Base-by-base conservation (phyloP, 305 asterid species). In the Lippia alba region DNA sequence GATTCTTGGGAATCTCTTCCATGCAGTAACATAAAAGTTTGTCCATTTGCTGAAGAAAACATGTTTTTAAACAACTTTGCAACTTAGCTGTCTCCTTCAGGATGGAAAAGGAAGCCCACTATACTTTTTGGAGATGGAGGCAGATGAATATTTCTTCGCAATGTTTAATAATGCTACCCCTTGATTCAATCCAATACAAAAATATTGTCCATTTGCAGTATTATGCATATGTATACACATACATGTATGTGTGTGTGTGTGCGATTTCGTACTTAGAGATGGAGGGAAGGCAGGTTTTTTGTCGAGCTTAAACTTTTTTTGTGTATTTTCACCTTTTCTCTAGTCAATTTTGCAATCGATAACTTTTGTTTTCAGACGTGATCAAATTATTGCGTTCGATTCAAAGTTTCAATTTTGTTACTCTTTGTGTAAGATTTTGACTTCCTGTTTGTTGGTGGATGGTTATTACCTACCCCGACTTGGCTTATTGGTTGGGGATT, bases 1-100 rank as follows among this genome's bases (percentile, higher is more conserved):
- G 87, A 86, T 83, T 83, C 87, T 41, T 62, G 34, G 17, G 80
- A 74, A 78, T 72, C 72, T 74, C 64, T 70, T 64, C 78, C 78
- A 60, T 79, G 75, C 70, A 80, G 65, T 48, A 5, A 12, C 53
- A 67, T 44, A 5, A 44, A 44, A 44, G 49, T 44, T 67, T 71
- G 80, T 64, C 85, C 36, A 63, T 4, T 34, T 76, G 64, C 72
- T 20, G 53, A 73, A 76, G 60, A 44, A 51, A 60, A 74, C 79
- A 76, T 66, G 85, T 63, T 14, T 56, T 74, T 72, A 63, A 59
- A 78, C 33, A 62, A 69, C 73, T 75, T 80, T 80, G 71, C 79
- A 69, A 75, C 69, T 73, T 30, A 56, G 72, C 56, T 64, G 79
- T 64, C 70, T 66, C 70, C 53, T 69, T 66, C 64, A 16, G 48